Evolutionary conservation across 352 stramenopile genomes (phyloP), one percentile per base, ranked within the genome.

Genomic region (Phytopythium mirpurense): DNA sequence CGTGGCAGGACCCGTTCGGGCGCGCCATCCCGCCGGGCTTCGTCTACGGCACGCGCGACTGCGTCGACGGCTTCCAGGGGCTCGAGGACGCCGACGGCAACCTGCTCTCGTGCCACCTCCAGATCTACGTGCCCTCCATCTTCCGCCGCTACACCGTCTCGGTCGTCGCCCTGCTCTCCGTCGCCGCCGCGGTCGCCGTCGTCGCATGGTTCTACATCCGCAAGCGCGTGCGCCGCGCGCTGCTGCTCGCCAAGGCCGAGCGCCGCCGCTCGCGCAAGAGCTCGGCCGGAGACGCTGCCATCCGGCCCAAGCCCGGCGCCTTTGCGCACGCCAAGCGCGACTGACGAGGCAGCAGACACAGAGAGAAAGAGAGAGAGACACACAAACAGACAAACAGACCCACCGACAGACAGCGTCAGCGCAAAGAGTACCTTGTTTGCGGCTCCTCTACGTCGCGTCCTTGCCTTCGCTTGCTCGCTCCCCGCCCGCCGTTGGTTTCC

Each of bases 91-190:
- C 63, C 11, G 51, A 95, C 21, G 93, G 96, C 19, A 65, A 83
- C 23, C 98, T 98, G 57, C 59, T 79, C 24, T 97, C 78, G 44
- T 99, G 96, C 61, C 96, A 99, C 68, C 60, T 98, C 27, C 81
- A 86, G 59, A 98, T 98, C 50, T 98, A 98, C 66, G 83, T 95
- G 50, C 96, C 96, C 5, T 90, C 75, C 3, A 56, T 63, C 11
- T 95, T 86, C 56, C 83, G 96, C 34, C 63, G 84, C 6, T 91
- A 96, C 59, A 92, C 85, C 3, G 71, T 84, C 24, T 90, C 74
- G 16, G 68, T 92, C 24, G 75, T 96, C 24, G 73, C 77, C 19
- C 58, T 90, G 34, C 62, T 95, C 15, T 78, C 84, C 3, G 60
- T 98, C 6, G 35, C 86, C 16, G 78, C 65, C 38, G 56, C 87